A percentile compares a stretch with the other conserved stretches of the same genome.
phyloP scores from a whole-genome alignment of 768 basidiomycete species.

The Mycena venus region DNA sequence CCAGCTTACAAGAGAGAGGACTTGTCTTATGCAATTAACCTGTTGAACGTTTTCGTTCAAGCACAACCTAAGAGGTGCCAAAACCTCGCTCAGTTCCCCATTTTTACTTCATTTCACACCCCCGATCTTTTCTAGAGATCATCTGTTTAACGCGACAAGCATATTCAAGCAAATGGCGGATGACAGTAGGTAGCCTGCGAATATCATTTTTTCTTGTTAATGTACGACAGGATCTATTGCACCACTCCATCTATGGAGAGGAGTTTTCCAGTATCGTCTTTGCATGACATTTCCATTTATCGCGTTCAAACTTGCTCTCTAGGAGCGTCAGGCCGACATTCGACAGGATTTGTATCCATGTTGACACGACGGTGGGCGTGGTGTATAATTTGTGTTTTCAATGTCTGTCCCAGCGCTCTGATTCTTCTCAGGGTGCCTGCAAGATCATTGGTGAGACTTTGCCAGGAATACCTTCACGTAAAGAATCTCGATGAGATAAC shows the following conservation, averaged over 20 bases:
- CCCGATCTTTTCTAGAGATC: neutral
- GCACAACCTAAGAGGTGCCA: conserved; percentile 44
- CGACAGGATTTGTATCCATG: conserved; percentile 53
- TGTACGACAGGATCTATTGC: conserved; percentile 25
- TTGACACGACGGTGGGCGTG: conserved; percentile 57
- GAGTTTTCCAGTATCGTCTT: conserved; percentile 56
- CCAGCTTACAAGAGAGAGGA: neutral
- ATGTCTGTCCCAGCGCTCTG: neutral
- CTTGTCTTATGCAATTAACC: conserved; percentile 37
- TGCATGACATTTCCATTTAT: neutral
- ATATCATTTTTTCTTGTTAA: neutral
- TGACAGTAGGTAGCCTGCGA: neutral
- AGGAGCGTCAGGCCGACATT: conserved; percentile 59
- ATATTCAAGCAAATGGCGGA: neutral
- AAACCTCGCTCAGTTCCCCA: neutral
- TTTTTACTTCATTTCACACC: neutral
- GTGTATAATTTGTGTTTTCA: conserved; percentile 43
- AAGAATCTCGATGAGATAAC: conserved; percentile 31
- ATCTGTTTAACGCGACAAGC: neutral
- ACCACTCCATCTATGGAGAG: conserved; percentile 52
- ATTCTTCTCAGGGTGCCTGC: conserved; percentile 40
- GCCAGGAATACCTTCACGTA: conserved; percentile 33
- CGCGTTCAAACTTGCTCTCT: neutral
- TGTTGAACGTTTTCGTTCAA: conserved; percentile 52
- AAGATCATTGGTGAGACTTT: conserved; percentile 37